Conservation (phyloP, 2,329 filamentous ascomycete genomes). For the Calcarisporium arbuscula region DNA sequence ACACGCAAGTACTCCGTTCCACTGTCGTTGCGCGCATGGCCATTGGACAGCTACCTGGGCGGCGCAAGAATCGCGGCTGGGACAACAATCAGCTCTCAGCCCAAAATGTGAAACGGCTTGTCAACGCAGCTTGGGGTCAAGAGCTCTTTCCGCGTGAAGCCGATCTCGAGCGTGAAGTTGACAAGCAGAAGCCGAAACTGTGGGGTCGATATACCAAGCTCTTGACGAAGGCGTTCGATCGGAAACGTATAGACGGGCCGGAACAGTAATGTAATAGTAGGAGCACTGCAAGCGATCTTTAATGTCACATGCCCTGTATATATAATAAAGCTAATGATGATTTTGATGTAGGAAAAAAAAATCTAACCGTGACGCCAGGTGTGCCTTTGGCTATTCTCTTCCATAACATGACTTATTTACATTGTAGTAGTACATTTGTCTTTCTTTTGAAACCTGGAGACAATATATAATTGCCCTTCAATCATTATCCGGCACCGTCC, state of each 20-base stretch:
- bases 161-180: constrained; percentile 19
- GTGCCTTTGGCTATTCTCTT: constrained; percentile 15
- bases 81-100: constrained; percentile 24
- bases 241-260: no score
- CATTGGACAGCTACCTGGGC: constrained; percentile 20
- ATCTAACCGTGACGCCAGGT: constrained; percentile 21
- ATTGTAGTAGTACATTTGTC: constrained; percentile 24
- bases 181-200: constrained; percentile 21
- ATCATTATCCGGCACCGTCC: no score
- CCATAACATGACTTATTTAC: constrained; percentile 19
- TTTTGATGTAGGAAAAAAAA: constrained; percentile 17
- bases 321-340: constrained; percentile 12
- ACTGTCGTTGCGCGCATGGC: constrained; percentile 23
- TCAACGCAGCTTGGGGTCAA: constrained; percentile 29
- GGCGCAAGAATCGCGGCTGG: constrained; percentile 20
- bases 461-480: no score
- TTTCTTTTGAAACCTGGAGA: no score
- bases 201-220: constrained; percentile 23
- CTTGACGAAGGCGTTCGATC: constrained; percentile 21
- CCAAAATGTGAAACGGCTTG: constrained; percentile 21
- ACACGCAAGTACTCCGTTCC: constrained; percentile 23
- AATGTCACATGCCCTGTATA: constrained; percentile 6
- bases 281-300: no score
- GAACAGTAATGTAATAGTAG: constrained; percentile 6
- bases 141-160: constrained; percentile 19